These are phyloP conservation scores for Lentinula aciculospora DNA, from an alignment of 768 basidiomycete genomes.

Conservation along the genomic window DNA sequence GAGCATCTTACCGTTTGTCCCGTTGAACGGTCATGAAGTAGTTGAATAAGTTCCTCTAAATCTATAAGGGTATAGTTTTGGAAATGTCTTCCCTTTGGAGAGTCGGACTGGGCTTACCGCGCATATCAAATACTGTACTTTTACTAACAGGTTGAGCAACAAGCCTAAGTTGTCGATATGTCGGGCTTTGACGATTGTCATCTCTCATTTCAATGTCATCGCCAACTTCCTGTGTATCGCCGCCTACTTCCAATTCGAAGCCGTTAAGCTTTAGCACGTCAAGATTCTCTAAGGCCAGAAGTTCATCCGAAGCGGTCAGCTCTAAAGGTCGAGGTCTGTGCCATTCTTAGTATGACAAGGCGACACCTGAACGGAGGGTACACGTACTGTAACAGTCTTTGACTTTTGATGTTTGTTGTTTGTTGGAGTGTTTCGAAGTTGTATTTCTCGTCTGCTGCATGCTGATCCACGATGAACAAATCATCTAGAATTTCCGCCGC, in stretches of 20 bases:
- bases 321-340: conserved; percentile 71
- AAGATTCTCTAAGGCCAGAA: conserved; percentile 82
- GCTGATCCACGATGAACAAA: conserved; percentile 94
- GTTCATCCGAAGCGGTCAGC: conserved; percentile 84
- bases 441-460: conserved; percentile 97
- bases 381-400: conserved; percentile 73
- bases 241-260: conserved; percentile 34
- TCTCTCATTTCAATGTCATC: conserved; percentile 13
- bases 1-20: conserved; percentile 88
- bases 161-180: conserved; percentile 49
- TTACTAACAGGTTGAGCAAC: conserved; percentile 89
- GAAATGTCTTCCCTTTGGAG: too few relatives aligned
- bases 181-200: conserved; percentile 6
- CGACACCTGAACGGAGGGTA: not conserved
- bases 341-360: conserved; percentile 4
- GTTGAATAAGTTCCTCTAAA: conserved; percentile 86
- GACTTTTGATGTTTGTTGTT: conserved; percentile 86
- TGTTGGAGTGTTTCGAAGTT: conserved; percentile 94
- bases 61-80: conserved; percentile 39
- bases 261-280: conserved; percentile 84
- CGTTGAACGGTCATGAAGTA: conserved; percentile 70
- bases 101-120: conserved; percentile 45
- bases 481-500: conserved; percentile 54
- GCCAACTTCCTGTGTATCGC: conserved; percentile 6
- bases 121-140: conserved; percentile 81